Evolutionary conservation across 768 basidiomycete species (phyloP).

Genomic region (Boletellus ananas): DNA sequence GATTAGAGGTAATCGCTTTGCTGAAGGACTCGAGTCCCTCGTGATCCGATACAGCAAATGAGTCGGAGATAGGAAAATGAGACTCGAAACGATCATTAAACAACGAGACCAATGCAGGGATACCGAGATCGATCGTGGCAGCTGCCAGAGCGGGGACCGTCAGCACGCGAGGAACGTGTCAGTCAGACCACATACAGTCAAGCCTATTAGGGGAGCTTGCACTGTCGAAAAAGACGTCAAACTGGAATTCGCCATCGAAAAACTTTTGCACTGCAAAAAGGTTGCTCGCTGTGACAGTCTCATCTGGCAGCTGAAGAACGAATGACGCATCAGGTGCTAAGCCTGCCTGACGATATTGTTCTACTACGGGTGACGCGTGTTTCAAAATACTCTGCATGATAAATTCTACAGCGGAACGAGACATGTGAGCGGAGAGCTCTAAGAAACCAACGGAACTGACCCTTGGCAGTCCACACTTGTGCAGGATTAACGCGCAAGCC

Average conservation of each 20-base stretch:
- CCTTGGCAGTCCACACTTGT: slow-evolving; percentile 82
- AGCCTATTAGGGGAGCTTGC: slow-evolving; percentile 61
- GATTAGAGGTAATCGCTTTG: slow-evolving; percentile 83
- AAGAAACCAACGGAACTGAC: slow-evolving; percentile 33
- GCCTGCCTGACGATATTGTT: slow-evolving; percentile 47
- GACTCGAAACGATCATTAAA: slow-evolving; percentile 66
- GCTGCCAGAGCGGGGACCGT: slow-evolving; percentile 39
- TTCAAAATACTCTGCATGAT: slow-evolving; percentile 59
- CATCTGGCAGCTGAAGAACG: slow-evolving; percentile 71
- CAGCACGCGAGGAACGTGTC: neutral
- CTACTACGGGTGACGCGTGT: slow-evolving; percentile 51
- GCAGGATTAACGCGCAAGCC: slow-evolving; percentile 61
- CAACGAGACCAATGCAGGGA: slow-evolving; percentile 56
- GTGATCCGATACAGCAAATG: slow-evolving; percentile 46
- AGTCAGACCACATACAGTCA: slow-evolving; percentile 45
- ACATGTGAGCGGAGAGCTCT: neutral
- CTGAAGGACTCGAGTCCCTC: slow-evolving; percentile 67
- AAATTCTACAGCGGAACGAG: slow-evolving; percentile 41
- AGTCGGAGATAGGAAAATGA: slow-evolving; percentile 64
- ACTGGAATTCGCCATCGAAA: slow-evolving; percentile 81
- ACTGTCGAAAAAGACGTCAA: slow-evolving; percentile 87
- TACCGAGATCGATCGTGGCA: slow-evolving; percentile 59
- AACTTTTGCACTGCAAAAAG: slow-evolving; percentile 84
- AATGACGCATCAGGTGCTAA: slow-evolving; percentile 76
- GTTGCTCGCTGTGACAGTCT: slow-evolving; percentile 68